These are phyloP conservation scores for Ganoderma sinense DNA, from an alignment of 1,284 basidiomycete species.

Conservation along the genomic window DNA sequence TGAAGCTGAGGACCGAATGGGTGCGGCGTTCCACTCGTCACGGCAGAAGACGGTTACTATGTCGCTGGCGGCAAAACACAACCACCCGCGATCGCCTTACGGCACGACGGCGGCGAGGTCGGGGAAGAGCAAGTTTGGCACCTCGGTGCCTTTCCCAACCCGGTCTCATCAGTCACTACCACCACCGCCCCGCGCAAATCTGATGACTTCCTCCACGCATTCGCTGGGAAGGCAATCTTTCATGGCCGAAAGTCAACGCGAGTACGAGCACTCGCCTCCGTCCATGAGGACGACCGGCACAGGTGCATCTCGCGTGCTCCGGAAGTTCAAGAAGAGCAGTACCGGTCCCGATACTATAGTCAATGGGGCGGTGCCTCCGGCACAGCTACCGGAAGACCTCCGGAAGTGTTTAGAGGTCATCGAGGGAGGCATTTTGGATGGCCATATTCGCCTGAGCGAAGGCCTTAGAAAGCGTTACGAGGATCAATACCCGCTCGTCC, in stretches of 20 bases:
- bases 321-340: conserved; percentile 73
- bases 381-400: conserved; percentile 86
- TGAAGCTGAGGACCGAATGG: conserved; percentile 61
- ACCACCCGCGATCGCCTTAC: conserved; percentile 81
- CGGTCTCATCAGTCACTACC: conserved; percentile 84
- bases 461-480: conserved; percentile 88
- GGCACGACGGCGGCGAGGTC: conserved; percentile 54
- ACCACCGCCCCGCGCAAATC: conserved; percentile 64
- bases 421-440: conserved; percentile 84
- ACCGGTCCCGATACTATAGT: conserved; percentile 52
- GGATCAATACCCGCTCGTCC: conserved; percentile 91
- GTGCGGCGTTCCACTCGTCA: conserved; percentile 52
- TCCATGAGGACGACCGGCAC: conserved; percentile 45
- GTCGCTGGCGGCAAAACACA: conserved; percentile 59
- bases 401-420: conserved; percentile 87
- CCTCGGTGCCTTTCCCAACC: conserved; percentile 74
- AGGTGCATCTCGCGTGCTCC: conserved; percentile 59
- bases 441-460: conserved; percentile 85
- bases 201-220: conserved; percentile 66
- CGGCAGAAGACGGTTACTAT: conserved; percentile 43
- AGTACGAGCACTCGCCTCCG: conserved; percentile 43
- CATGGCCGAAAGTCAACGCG: conserved; percentile 50
- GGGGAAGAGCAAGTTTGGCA: conserved; percentile 47
- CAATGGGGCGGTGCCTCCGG: conserved; percentile 68
- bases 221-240: conserved; percentile 72